Evolutionary conservation across 225 moss, liverwort and hornwort species (phyloP), one percentile per base, ranked within the genome.

Genomic region (Takakia lepidozioides): DNA sequence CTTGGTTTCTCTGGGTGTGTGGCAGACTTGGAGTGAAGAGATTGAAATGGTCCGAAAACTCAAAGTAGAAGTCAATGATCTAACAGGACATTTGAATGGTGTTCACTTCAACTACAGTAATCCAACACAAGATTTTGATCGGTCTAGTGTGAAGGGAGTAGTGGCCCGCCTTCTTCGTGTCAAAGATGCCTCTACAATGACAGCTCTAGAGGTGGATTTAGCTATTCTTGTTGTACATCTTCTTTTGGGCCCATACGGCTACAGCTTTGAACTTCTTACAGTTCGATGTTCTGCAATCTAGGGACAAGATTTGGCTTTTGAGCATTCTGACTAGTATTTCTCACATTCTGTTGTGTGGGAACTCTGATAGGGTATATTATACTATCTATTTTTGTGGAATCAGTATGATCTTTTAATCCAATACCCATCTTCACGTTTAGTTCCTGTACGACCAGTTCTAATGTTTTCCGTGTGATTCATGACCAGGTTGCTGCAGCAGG

Each of bases 121-220:
- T 59, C 95, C 95, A 16, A 72, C 72, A 52, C 73, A 66, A 56
- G 95, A 87, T 48, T 98, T 98, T 32, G 72, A 85, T 30, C 85
- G 71, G 29, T 82, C 87, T 43, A 75, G 56, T 48, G 95, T 98
- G 8, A 98, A 98, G 76, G 95, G 95, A 29, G 82, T 83, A 48
- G 87, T 91, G 26, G 95, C 95, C 16, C 87, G 95, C 23, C 85
- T 91, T 41, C 75, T 91, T 41, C 82, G 83, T 57, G 91, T 98
- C 39, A 85, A 87, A 27, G 95, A 98, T 43, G 54, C 80, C 38
- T 67, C 73, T 24, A 66, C 90, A 37, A 98, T 91, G 91, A 98
- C 85, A 60, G 95, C 95, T 19, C 87, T 98, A 27, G 91, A 98
- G 95, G 91, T 91, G 19, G 28, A 44, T n/a, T n/a, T n/a, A n/a